Evolutionary conservation across 352 stramenopile species (phyloP), one percentile per base, ranked within the genome.

Genomic region (Globisporangium cylindrosporum): DNA sequence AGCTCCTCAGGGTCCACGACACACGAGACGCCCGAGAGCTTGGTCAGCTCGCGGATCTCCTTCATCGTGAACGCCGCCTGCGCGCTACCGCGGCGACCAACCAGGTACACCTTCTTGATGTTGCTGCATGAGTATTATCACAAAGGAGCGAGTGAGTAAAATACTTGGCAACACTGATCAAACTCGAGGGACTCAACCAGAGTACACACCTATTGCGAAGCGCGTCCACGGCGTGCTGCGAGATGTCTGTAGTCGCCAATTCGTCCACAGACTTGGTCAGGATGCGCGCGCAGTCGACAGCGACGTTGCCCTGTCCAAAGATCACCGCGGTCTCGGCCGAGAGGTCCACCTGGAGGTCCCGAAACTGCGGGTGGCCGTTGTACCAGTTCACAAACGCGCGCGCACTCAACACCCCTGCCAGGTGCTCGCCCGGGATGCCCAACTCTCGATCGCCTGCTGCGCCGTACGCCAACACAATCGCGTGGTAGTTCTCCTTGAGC

Each of bases 11-110:
- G 75, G 64, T 96, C 73, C 22, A 99, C 89, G 10, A 97, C 72
- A 69, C 94, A 98, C 15, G 81, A 70, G 1, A 92, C 89, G 36
- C 80, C 73, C 34, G 90, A 66, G 38, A 97, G 70, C 59, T 92
- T 93, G 22, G 88, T 97, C 67, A 98, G 70, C 67, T 98, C 94
- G 25, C 94, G 84, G 27, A 98, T 72, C 70, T 98, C 96, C 68
- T 99, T 99, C 73, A 99, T 99, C 34, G 97, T 99, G 76, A 99
- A 99, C 22, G 97, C 93, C 22, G 91, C 95, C 81, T 99, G 97
- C 7, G 96, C 86, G 68, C 90, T 93, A n/a, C 97, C 97, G 32
- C 97, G 82, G 70, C 97, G 90, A 20, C 97, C 97, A 1, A 99
- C 71, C 3, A 99, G 77, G 38, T 86, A 90, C 20, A 99, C 94